Evolutionary conservation across 495 filamentous ascomycete genomes (phyloP), one percentile per base, ranked within the genome.

Genomic region (Lasiosphaeria ovina): DNA sequence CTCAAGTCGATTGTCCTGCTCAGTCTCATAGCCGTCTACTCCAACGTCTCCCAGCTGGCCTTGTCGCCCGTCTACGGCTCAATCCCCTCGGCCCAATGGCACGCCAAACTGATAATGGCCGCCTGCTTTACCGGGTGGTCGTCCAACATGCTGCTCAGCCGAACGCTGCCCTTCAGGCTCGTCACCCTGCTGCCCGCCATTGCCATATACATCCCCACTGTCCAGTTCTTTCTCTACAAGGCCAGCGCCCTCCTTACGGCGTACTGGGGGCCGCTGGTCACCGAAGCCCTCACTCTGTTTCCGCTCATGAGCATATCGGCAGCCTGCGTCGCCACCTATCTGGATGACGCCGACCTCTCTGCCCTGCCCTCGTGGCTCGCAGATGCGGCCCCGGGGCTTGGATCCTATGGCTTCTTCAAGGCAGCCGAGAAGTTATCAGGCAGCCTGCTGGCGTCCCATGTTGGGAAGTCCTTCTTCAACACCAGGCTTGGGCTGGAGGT

Each of bases 1-100:
- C 61, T 69, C 58, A 71, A 69, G 57, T 64, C 72, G 1, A 40
- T 63, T 31, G 63, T 68, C 36, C 71, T 92, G 53, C 79, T 95
- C 61, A 61, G 82, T 31, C 81, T 94, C 49, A 81, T 86, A n/a
- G 92, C 89, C 2, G 69, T 88, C 50, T 88, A 83, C 61, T 90
- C 91, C 24, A 86, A 85, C 57, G 83, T 91, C 55, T 94, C 91
- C 32, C 80, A 88, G 64, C 76, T 91, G 61, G 85, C 81, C 6
- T 74, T 98, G 38, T 87, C 90, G 24, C 94, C 93, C 3, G 88
- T 93, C 24, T 98, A 95, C 75, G 93, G 93, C 31, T 83, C 86
- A 14, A 86, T 92, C 31, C 87, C 93, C 9, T 72, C 91, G 1
- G 81, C 84, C 10, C 79, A 87, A 66, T 88, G 87, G 72, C 92